These are phyloP conservation scores for Kickxella alabastrina DNA, from an alignment of 192 early-diverging fungal genomes.

Conservation along the genomic window DNA sequence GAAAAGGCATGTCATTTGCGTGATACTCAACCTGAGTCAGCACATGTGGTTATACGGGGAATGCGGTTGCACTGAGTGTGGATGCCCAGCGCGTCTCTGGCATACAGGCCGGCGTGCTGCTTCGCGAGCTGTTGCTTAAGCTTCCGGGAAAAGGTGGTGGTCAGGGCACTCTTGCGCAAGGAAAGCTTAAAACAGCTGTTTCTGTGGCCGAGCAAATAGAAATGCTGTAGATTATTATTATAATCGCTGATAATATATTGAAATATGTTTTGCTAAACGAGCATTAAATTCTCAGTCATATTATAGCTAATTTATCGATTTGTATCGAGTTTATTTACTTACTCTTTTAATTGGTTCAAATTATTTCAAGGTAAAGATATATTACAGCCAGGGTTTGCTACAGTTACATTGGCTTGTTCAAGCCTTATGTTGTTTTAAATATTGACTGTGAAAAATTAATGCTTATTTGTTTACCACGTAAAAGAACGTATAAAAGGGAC, in stretches of 20 bases:
- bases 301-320: too few species aligned
- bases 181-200: constrained; percentile 20
- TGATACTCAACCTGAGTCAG: constrained; percentile 17
- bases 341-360: not conserved
- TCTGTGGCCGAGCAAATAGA: constrained; percentile 8
- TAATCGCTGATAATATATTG: too few species aligned
- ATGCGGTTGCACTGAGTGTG: constrained; percentile 70
- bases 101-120: constrained; percentile 69
- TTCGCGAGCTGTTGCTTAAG: constrained; percentile 64
- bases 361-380: not conserved
- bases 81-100: constrained; percentile 68
- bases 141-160: constrained; percentile 55
- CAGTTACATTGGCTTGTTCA: too few species aligned
- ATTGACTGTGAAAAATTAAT: too few species aligned
- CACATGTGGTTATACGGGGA: constrained; percentile 68
- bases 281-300: too few species aligned
- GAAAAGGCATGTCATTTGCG: constrained; percentile 28
- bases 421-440: not conserved
- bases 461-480: too few species aligned
- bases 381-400: too few species aligned
- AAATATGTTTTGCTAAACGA: too few species aligned
- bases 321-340: too few species aligned
- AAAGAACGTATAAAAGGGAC: too few species aligned
- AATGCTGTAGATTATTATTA: not conserved
- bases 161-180: constrained; percentile 31